These are phyloP conservation scores for Naganishia randhawae DNA, from an alignment of 768 basidiomycete species.

Conservation along the genomic window DNA sequence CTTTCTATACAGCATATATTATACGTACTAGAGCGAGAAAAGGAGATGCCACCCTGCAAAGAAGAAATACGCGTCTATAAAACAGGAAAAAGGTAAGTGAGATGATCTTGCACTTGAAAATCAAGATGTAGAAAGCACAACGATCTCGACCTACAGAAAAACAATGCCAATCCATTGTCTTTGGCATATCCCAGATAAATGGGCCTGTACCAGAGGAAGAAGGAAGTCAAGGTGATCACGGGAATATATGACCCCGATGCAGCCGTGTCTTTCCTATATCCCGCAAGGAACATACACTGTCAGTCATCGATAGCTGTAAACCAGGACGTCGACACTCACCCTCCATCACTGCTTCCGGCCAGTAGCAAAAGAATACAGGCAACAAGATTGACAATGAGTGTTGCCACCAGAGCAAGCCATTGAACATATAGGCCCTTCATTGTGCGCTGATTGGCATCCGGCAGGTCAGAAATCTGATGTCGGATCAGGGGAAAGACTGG, in stretches of 20 bases:
- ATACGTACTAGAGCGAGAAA: slow-evolving; percentile 74
- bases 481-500: slow-evolving; percentile 89
- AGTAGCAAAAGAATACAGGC: slow-evolving; percentile 82
- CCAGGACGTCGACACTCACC: slow-evolving; percentile 34
- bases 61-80: slow-evolving; percentile 86
- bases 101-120: neutral
- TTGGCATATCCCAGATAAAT: slow-evolving; percentile 98
- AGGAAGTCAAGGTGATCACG: slow-evolving; percentile 72
- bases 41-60: slow-evolving; percentile 92
- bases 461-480: slow-evolving; percentile 87
- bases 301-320: neutral
- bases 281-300: slow-evolving; percentile 1
- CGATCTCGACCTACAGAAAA: slow-evolving; percentile 43
- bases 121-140: neutral
- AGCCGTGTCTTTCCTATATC: slow-evolving; percentile 43
- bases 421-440: slow-evolving; percentile 84
- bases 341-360: slow-evolving; percentile 63
- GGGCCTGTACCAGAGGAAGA: slow-evolving; percentile 93
- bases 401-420: slow-evolving; percentile 82
- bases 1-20: neutral
- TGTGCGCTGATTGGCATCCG: slow-evolving; percentile 69
- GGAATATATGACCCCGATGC: slow-evolving; percentile 59
- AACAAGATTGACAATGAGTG: slow-evolving; percentile 82
- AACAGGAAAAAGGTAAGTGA: neutral
- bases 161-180: slow-evolving; percentile 56